These are phyloP conservation scores for Scheffersomyces segobiensis DNA, from an alignment of 1,139 yeast genomes.

Conservation along the genomic window DNA sequence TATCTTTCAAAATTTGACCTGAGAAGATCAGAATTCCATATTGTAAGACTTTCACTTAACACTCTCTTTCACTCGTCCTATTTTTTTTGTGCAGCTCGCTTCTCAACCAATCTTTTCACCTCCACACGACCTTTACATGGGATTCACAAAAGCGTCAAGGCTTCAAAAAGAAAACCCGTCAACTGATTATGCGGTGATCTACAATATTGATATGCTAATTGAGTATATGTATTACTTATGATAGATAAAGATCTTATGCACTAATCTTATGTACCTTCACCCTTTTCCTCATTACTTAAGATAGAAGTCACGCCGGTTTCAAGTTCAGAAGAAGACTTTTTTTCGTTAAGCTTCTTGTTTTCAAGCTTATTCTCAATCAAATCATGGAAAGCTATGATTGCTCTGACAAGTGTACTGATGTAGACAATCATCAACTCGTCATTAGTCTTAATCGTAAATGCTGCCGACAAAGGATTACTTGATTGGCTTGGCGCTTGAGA, in stretches of 20 bases:
- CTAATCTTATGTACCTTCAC: constrained; percentile 10
- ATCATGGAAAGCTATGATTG: constrained; percentile 95
- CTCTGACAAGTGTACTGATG: constrained; percentile 84
- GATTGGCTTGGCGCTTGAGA: constrained; percentile 20
- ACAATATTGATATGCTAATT: background rate
- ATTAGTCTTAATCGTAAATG: constrained; percentile 89
- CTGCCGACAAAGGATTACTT: constrained; percentile 61
- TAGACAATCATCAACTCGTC: constrained; percentile 95
- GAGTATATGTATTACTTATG: background rate
- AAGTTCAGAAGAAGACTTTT: constrained; percentile 13
- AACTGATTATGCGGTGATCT: background rate
- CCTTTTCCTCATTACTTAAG: constrained; percentile 9
- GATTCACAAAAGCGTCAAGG: background rate
- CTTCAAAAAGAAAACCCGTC: background rate
- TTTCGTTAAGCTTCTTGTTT: constrained; percentile 59
- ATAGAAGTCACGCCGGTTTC: constrained; percentile 2
- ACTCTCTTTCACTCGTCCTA: background rate
- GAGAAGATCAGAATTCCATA: background rate
- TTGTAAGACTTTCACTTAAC: background rate
- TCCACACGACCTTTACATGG: background rate
- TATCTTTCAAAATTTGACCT: background rate
- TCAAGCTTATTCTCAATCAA: constrained; percentile 93
- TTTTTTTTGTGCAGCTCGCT: background rate
- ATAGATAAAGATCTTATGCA: background rate
- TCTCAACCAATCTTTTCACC: background rate